phyloP scores from a whole-genome alignment of 1,284 basidiomycete genomes.

The Xanthoconium separans region DNA sequence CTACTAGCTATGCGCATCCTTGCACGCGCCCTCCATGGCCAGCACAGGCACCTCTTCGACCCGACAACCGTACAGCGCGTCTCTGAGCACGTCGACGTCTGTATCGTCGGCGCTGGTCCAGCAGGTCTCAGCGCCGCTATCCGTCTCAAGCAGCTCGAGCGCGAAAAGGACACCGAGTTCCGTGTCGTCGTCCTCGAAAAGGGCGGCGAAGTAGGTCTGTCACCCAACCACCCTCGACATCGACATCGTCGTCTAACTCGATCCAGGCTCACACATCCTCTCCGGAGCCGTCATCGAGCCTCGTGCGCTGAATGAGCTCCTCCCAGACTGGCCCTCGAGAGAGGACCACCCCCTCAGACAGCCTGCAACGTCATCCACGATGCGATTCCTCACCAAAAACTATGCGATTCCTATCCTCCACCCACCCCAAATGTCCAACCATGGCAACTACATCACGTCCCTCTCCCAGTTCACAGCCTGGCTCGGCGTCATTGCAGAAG shows the following conservation, averaged over 20 bases:
- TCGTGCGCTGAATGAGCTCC: conserved; percentile 85
- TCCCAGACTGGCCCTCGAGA: conserved; percentile 80
- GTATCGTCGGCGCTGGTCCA: conserved; percentile 95
- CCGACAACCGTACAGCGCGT: conserved; percentile 65
- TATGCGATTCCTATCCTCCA: conserved; percentile 86
- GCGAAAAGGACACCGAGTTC: conserved; percentile 54
- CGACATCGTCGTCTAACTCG: not conserved
- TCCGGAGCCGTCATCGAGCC: conserved; percentile 97
- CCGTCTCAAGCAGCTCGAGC: conserved; percentile 86
- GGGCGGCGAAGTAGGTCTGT: conserved; percentile 86
- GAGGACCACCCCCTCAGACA: conserved; percentile 71
- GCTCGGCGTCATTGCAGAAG: conserved; percentile 88
- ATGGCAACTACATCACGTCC: conserved; percentile 93
- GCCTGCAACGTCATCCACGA: conserved; percentile 76
- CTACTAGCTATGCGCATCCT: not conserved
- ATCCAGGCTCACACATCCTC: conserved; percentile 86
- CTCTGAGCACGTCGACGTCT: conserved; percentile 91
- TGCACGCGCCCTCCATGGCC: conserved; percentile 30
- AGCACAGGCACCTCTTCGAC: conserved; percentile 44
- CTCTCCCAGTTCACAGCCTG: conserved; percentile 88
- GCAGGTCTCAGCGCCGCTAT: conserved; percentile 97
- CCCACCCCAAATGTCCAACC: conserved; percentile 96
- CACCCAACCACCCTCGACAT: not conserved
- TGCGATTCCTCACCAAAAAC: conserved; percentile 84
- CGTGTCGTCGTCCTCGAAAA: conserved; percentile 96